phyloP scores from a whole-genome alignment of 176 grass and related monocot genomes.

The Urochloa ruziziensis region DNA sequence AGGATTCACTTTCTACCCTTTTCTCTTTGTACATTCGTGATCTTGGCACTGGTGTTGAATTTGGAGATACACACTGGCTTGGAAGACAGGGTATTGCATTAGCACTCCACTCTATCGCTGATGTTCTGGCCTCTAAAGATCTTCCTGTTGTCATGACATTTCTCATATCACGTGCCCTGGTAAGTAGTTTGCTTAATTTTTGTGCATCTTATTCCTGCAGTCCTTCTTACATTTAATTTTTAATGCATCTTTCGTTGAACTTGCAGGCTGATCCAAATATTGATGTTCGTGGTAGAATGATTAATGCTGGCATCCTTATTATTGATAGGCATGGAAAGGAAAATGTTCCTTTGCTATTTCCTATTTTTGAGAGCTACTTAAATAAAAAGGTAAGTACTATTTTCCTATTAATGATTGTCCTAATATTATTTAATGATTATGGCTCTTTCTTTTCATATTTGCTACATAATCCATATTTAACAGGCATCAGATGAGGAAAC shows the following conservation, averaged over 20 bases:
- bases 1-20: slow-evolving; percentile 91
- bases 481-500: slow-evolving; percentile 94
- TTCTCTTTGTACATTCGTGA: slow-evolving; percentile 79
- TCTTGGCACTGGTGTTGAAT: slow-evolving; percentile 64
- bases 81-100: slow-evolving; percentile 94
- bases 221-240: background rate
- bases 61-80: slow-evolving; percentile 66
- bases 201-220: slow-evolving; percentile 9
- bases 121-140: slow-evolving; percentile 91
- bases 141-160: slow-evolving; percentile 97
- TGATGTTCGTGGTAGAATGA: slow-evolving; percentile 96
- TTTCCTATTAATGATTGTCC: slow-evolving; percentile 7
- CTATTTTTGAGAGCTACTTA: slow-evolving; percentile 98
- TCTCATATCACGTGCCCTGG: slow-evolving; percentile 93
- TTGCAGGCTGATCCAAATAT: slow-evolving; percentile 92
- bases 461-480: background rate
- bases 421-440: slow-evolving; percentile 11
- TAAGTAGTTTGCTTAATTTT: slow-evolving; percentile 25
- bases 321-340: slow-evolving; percentile 98
- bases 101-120: slow-evolving; percentile 85
- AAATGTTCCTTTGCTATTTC: slow-evolving; percentile 96
- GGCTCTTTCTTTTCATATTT: slow-evolving; percentile 7
- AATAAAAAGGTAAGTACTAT: slow-evolving; percentile 73
- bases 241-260: slow-evolving; percentile 17
- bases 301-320: slow-evolving; percentile 93